Evolutionary conservation across 2,329 filamentous ascomycete genomes (phyloP), one percentile per base, ranked within the genome.

Genomic region (Mycogone perniciosa): DNA sequence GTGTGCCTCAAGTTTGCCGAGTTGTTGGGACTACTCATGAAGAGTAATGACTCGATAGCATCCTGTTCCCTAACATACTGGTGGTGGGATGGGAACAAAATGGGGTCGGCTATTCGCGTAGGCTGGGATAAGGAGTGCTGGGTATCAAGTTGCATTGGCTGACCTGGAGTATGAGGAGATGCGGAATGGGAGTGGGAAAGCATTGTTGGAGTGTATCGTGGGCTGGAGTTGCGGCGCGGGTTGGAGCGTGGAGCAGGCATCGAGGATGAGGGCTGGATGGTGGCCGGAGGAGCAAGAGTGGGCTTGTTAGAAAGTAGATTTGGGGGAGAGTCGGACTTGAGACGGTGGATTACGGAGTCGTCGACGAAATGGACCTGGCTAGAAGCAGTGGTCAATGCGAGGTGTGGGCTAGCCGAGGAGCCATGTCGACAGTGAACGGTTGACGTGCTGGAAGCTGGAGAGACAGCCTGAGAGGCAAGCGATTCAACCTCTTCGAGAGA

Each of bases 21-120:
- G 65, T 88, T 87, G 11, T 84, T 84, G 0, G 86, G 86, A 55
- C 85, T 88, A 61, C 87, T 89, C 82, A 93, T 86, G 62, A 91
- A 90, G 29, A 92, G 73, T 27, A 93, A 69, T 1, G 86, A 86
- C 62, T 91, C 88, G 43, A 92, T 82, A 5, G 88, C 88, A 60
- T 92, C 88, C 61, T 90, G 86, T 62, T 93, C 88, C 46, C 86
- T 80, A 7, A 80, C 71, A 26, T 82, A 82, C 56, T 88, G 84
- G 50, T 84, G 84, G 51, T 67, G 66, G 1, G 84, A 84, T 31
- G 85, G 87, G 54, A 83, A 82, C 4, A 86, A 69, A 11, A 84
- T 79, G 6, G 79, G 74, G 48, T 80, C 76, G 20, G 68, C 65
- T 46, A 66, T 67, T 4, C 48, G 44, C 27, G 41, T 39, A 10